Conservation (phyloP, 345 rosid species). For the Leavenworthia alabamica region DNA sequence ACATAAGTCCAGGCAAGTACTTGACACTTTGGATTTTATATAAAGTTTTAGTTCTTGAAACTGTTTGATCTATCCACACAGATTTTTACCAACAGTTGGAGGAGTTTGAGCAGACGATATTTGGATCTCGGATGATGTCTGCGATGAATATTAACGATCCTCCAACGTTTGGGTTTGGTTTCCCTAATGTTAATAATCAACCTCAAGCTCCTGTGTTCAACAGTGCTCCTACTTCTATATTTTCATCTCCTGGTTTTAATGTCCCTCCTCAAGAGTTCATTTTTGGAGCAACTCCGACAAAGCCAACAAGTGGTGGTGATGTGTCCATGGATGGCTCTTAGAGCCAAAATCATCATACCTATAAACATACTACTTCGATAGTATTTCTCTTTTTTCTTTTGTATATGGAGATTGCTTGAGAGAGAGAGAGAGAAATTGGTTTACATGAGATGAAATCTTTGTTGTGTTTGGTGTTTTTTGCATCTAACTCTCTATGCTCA, state of each 20-base stretch:
- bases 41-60: neutral
- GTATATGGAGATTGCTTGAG: conserved; percentile 26
- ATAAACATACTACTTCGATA: conserved; percentile 7
- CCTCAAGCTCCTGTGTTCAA: conserved; percentile 48
- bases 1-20: conserved; percentile 55
- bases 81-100: conserved; percentile 29
- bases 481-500: neutral
- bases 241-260: conserved; percentile 37
- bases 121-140: conserved; percentile 22
- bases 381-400: neutral
- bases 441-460: conserved; percentile 18
- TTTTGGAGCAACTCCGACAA: conserved; percentile 54
- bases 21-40: neutral
- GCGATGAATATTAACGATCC: conserved; percentile 29
- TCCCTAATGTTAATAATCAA: conserved; percentile 41
- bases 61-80: conserved; percentile 14
- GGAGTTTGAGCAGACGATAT: conserved; percentile 25
- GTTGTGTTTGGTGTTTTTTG: conserved; percentile 1
- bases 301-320: conserved; percentile 39
- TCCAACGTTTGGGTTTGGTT: conserved; percentile 52
- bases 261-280: conserved; percentile 57
- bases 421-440: conserved; percentile 18
- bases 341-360: conserved; percentile 5
- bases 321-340: conserved; percentile 79
- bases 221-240: conserved; percentile 46